These are phyloP conservation scores for Colletotrichum chrysophilum DNA, from an alignment of 2,329 filamentous ascomycete genomes.

Conservation along the genomic window DNA sequence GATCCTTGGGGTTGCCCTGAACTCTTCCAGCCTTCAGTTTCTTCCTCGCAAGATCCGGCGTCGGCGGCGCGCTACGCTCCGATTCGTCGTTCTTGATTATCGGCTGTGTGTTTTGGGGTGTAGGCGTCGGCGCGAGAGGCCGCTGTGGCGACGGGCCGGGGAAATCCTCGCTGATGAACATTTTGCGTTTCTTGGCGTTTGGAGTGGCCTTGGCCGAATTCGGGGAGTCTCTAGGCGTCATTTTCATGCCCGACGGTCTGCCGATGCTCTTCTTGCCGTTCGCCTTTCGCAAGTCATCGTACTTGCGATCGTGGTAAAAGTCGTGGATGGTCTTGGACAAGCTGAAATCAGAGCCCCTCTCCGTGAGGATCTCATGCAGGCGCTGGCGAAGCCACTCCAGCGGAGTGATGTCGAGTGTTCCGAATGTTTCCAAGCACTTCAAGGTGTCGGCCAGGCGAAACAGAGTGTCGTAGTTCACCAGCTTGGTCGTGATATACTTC, in stretches of 20 bases:
- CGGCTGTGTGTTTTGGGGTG: background rate
- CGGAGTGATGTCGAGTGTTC: conserved; percentile 53
- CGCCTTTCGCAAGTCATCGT: conserved; percentile 52
- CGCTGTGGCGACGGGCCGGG: background rate
- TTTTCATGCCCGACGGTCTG: conserved; percentile 54
- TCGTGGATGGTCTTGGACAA: conserved; percentile 56
- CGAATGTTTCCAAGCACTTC: conserved; percentile 58
- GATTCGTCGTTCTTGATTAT: background rate
- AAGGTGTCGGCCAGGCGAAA: conserved; percentile 61
- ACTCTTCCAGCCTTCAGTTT: background rate
- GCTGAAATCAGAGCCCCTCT: conserved; percentile 52
- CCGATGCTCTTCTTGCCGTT: conserved; percentile 64
- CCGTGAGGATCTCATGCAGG: conserved; percentile 52
- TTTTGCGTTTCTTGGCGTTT: conserved; percentile 35
- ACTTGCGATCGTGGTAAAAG: conserved; percentile 61
- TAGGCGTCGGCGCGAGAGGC: background rate
- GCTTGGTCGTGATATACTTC: conserved; percentile 48
- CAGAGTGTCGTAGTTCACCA: conserved; percentile 61
- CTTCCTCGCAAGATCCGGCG: conserved; percentile 7
- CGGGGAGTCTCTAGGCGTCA: conserved; percentile 27
- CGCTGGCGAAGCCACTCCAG: conserved; percentile 64
- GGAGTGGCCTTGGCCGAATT: conserved; percentile 27
- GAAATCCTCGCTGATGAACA: conserved; percentile 12
- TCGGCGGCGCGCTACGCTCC: background rate
- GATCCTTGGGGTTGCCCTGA: conserved; percentile 22